Percentiles rank a stretch among this genome's conserved stretches.
Evolutionary conservation across 2,329 filamentous ascomycete species (phyloP).

Genomic region (Cordyceps fumosorosea): DNA sequence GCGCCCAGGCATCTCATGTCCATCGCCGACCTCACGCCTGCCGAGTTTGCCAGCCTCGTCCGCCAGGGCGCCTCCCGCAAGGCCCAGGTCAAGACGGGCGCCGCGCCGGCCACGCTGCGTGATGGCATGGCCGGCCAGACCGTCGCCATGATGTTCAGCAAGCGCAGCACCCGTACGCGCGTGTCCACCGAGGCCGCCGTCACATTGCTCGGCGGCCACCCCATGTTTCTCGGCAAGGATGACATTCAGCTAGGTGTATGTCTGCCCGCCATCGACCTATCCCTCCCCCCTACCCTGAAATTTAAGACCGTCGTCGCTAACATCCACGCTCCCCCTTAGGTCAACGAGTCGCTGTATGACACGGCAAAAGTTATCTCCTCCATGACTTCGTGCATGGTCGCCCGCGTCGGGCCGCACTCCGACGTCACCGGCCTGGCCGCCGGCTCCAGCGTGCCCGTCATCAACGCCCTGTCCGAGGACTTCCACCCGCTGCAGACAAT

Average conservation of each 20-base stretch:
- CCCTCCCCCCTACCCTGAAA: background rate
- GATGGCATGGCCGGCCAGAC: slow-evolving; percentile 66
- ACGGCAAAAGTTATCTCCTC: slow-evolving; percentile 90
- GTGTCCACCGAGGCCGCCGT: slow-evolving; percentile 91
- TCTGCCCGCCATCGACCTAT: slow-evolving; percentile 14
- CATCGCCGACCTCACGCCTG: slow-evolving; percentile 74
- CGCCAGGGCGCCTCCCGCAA: slow-evolving; percentile 77
- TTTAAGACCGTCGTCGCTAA: background rate
- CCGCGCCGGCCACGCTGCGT: slow-evolving; percentile 47
- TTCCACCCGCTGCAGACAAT: slow-evolving; percentile 94
- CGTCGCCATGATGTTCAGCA: slow-evolving; percentile 94
- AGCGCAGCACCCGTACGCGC: slow-evolving; percentile 87
- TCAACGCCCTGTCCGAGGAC: slow-evolving; percentile 81
- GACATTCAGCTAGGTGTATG: slow-evolving; percentile 90
- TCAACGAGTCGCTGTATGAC: slow-evolving; percentile 93
- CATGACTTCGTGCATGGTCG: slow-evolving; percentile 79
- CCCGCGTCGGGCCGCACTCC: slow-evolving; percentile 69
- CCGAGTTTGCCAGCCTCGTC: slow-evolving; percentile 75
- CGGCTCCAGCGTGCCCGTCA: slow-evolving; percentile 71
- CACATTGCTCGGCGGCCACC: slow-evolving; percentile 79
- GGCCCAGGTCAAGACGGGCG: slow-evolving; percentile 62
- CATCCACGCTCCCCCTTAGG: slow-evolving; percentile 34
- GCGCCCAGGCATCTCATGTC: slow-evolving; percentile 80
- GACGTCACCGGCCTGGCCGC: slow-evolving; percentile 66
- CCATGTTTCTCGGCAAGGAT: slow-evolving; percentile 93